Evolutionary conservation across 2,329 filamentous ascomycete genomes (phyloP).

Genomic region (Xylaria sp.): DNA sequence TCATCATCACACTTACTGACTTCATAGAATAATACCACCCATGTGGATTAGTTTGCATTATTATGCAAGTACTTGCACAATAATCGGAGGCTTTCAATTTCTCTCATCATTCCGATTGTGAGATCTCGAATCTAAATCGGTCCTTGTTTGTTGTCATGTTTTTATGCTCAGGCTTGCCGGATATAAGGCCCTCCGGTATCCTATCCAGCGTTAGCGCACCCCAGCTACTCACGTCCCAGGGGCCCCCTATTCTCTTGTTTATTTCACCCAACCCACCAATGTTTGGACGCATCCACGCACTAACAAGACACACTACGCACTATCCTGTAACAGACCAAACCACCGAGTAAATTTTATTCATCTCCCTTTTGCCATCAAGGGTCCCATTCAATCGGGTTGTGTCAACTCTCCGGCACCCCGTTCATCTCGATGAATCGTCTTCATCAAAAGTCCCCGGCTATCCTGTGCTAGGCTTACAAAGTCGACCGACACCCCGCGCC

Average conservation of each 20-base stretch:
- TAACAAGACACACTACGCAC: neutral
- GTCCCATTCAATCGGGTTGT: constrained; percentile 20
- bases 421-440: neutral
- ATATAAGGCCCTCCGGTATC: neutral
- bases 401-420: constrained; percentile 23
- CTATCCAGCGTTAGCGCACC: neutral
- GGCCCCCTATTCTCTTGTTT: neutral
- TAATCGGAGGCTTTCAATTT: too few species aligned
- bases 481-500: constrained; percentile 17
- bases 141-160: neutral
- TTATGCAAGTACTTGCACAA: too few species aligned
- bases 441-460: neutral
- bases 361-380: constrained; percentile 1
- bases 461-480: neutral
- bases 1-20: neutral
- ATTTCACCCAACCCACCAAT: constrained; percentile 2
- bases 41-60: too few species aligned
- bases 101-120: too few species aligned
- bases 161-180: neutral
- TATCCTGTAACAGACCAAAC: neutral
- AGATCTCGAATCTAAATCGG: too few species aligned
- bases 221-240: too few species aligned
- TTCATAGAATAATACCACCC: too few species aligned
- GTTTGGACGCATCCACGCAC: neutral
- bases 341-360: neutral